Base-by-base conservation (phyloP, 495 filamentous ascomycete genomes). In the Xanthoparmelia taractica region DNA sequence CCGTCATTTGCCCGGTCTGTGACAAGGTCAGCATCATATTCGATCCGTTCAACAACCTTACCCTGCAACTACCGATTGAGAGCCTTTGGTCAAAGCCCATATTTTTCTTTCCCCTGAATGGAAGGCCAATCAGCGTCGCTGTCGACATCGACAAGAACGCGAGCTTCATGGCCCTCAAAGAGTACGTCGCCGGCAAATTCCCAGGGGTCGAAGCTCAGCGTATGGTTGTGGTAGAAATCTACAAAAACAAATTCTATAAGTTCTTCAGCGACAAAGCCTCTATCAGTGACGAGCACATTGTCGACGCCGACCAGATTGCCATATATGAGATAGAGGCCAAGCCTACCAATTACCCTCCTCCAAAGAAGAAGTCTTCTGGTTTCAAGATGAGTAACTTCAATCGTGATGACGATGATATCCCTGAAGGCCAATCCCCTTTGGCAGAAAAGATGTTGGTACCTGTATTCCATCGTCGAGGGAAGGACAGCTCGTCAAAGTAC, bases 1-100 rank as follows among this genome's bases (percentile, higher is more conserved):
- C 93, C 7, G 82, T 98, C 48, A 84, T 91, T 63, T 98, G 94
- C 71, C 95, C 93, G 2, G 83, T 77, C 12, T 98, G 94, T 71
- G 81, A 87, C 61, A 98, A 98, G 77, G 87, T 96, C 75, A 96
- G 91, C 80, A 96, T 98, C 65, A 98, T 94, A 7, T 97, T 98
- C 67, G 94, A 98, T 75, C 94, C 94, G 3, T 98, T 96, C 81
- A 97, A 90, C 76, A 94, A 91, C 63, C 74, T 97, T 37, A 96
- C 95, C 0, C 76, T 98, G 31, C 95, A 94, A 62, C 77, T 98
- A 37, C 95, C 94, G 0, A 82, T 96, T 62, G 86, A 91, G 68
- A 89, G 85, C 59, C 76, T 87, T 27, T 94, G 89, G 85, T 80
- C 75, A 59, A 85, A 87, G 63, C 77, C 83, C 4, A 77, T 97